Evolutionary conservation across 2,329 filamentous ascomycete genomes (phyloP).

Genomic region (Colletotrichum spaethianum): DNA sequence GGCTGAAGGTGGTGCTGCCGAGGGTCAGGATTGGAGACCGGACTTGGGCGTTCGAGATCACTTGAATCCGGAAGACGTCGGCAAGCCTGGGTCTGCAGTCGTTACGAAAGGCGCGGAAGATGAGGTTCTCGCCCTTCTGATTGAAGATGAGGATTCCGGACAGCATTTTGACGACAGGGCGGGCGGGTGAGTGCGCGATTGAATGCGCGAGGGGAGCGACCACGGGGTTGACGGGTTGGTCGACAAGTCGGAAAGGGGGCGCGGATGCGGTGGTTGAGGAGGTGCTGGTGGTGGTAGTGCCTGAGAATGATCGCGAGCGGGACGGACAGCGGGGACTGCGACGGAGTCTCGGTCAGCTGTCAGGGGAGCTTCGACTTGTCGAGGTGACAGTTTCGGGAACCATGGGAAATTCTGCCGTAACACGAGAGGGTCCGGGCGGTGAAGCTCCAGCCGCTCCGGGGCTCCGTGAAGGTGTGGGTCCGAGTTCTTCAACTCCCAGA

Average conservation of each 20-base stretch:
- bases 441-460: background rate
- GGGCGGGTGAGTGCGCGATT: background rate
- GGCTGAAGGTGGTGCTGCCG: conserved; percentile 97
- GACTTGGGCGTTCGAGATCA: conserved; percentile 98
- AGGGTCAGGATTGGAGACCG: conserved; percentile 97
- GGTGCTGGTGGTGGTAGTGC: background rate
- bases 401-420: conserved; percentile 41
- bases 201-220: background rate
- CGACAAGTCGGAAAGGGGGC: background rate
- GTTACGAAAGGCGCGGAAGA: conserved; percentile 98
- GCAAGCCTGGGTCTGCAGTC: conserved; percentile 97
- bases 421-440: conserved; percentile 29
- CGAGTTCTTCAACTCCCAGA: accelerated
- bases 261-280: background rate
- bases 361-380: conserved; percentile 19
- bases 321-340: conserved; percentile 14
- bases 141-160: conserved; percentile 99
- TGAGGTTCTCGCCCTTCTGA: conserved; percentile 99
- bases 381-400: conserved; percentile 37
- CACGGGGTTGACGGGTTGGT: background rate
- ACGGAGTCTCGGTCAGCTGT: conserved; percentile 29
- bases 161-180: conserved; percentile 75
- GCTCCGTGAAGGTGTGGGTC: background rate
- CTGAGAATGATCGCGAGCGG: conserved; percentile 6
- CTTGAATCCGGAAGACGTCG: conserved; percentile 99